Conservation (phyloP, 495 filamentous ascomycete species). For the Opeltia flavorubescens region DNA sequence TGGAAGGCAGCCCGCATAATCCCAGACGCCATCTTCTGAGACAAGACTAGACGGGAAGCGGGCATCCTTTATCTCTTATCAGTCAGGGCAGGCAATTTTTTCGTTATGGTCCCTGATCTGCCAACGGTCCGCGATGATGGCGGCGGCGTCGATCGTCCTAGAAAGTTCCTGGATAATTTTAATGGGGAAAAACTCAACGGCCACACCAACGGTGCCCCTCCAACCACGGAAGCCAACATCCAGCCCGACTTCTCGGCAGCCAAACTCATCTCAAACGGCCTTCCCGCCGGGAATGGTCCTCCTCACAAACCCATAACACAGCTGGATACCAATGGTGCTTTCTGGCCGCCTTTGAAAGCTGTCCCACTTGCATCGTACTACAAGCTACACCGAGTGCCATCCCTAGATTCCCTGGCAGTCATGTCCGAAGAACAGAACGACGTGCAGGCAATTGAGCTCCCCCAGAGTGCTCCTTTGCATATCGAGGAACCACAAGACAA, state of each 20-base stretch:
- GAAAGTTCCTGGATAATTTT: not conserved
- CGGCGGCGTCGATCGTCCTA: not conserved
- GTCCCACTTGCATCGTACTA: slow-evolving; percentile 17
- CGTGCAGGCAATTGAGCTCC: slow-evolving; percentile 8
- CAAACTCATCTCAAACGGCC: slow-evolving; percentile 16
- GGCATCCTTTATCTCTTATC: slow-evolving; percentile 1
- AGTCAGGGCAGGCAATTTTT: not conserved
- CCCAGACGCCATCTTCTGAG: not conserved
- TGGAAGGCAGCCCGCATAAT: not conserved
- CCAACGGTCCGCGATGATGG: slow-evolving; percentile 3
- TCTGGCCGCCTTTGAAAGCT: slow-evolving; percentile 15
- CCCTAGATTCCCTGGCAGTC: slow-evolving; percentile 9
- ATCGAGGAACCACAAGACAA: slow-evolving; percentile 7
- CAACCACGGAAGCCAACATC: slow-evolving; percentile 1
- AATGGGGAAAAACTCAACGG: not conserved
- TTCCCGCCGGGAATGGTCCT: slow-evolving; percentile 7
- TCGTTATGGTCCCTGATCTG: slow-evolving; percentile 3
- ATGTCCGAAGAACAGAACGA: slow-evolving; percentile 9
- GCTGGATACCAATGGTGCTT: slow-evolving; percentile 9
- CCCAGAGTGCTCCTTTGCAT: not conserved
- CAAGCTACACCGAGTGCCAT: slow-evolving; percentile 17
- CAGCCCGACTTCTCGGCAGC: slow-evolving; percentile 9
- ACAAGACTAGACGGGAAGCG: not conserved
- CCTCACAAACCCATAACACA: slow-evolving; percentile 3
- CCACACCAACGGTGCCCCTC: slow-evolving; percentile 1